These are phyloP conservation scores for Lasiosphaeriaceae sp. DNA, from an alignment of 495 filamentous ascomycete species.

Conservation along the genomic window DNA sequence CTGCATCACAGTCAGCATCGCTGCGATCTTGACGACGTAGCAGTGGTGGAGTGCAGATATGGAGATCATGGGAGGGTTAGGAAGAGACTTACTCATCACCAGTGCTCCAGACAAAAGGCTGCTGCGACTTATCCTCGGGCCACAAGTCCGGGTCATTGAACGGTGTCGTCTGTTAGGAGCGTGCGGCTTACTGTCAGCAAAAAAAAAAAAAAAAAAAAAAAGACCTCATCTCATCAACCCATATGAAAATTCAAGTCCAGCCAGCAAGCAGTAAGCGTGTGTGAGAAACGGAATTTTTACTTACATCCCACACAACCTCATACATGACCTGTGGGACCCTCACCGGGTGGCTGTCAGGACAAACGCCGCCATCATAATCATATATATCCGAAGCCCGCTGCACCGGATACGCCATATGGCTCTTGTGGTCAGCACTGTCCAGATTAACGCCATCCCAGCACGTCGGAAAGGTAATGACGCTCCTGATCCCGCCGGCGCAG, in stretches of 20 bases:
- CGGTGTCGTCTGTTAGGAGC: conserved; percentile 14
- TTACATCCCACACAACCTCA: conserved; percentile 34
- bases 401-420: conserved; percentile 33
- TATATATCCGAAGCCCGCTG: neutral
- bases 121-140: conserved; percentile 32
- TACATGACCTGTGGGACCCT: conserved; percentile 33
- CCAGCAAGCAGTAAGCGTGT: neutral
- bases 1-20: conserved; percentile 14
- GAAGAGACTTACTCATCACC: conserved; percentile 21
- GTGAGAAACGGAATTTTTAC: no score
- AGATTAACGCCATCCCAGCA: conserved; percentile 23
- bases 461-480: conserved; percentile 27
- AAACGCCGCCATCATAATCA: conserved; percentile 24
- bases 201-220: no score
- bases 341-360: conserved; percentile 26
- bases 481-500: conserved; percentile 32
- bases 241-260: no score
- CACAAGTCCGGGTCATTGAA: conserved; percentile 33
- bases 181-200: neutral
- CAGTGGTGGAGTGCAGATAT: conserved; percentile 6
- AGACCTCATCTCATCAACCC: no score
- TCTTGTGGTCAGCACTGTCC: conserved; percentile 28
- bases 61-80: neutral
- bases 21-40: no score
- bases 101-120: conserved; percentile 45